Evolutionary conservation across 306 rosid genomes (phyloP).

Genomic region (Purshia tridentata): DNA sequence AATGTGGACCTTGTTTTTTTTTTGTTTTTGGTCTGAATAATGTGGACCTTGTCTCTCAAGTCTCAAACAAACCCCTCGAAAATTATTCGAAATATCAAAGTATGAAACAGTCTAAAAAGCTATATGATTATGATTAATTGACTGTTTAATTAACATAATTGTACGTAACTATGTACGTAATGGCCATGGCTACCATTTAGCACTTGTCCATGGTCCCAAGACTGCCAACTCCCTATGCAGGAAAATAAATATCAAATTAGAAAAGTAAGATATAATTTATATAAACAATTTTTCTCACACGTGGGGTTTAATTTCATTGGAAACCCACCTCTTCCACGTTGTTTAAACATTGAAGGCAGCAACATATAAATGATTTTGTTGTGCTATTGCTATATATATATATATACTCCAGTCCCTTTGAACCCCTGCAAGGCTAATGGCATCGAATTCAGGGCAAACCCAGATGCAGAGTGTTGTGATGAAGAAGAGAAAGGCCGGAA

Average conservation of each 20-base stretch:
- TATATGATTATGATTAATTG: background rate
- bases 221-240: background rate
- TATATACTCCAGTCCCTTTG: background rate
- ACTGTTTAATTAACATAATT: too few species aligned
- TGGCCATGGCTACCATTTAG: background rate
- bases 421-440: background rate
- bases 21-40: too few species aligned
- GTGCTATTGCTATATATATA: background rate
- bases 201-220: background rate
- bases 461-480: constrained; percentile 2
- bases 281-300: background rate
- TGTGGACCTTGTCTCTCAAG: background rate
- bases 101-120: background rate
- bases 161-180: background rate
- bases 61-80: background rate
- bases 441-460: background rate
- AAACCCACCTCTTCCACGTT: constrained; percentile 5
- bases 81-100: background rate
- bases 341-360: background rate
- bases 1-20: background rate
- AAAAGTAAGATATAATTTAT: background rate
- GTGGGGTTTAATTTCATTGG: background rate
- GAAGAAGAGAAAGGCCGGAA: constrained; percentile 51
- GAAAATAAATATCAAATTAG: background rate
- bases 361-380: background rate